Percentiles rank a stretch among this genome's conserved stretches.
Evolutionary conservation across 2,329 filamentous ascomycete species (phyloP).

Genomic region (Aureobasidium sp.): DNA sequence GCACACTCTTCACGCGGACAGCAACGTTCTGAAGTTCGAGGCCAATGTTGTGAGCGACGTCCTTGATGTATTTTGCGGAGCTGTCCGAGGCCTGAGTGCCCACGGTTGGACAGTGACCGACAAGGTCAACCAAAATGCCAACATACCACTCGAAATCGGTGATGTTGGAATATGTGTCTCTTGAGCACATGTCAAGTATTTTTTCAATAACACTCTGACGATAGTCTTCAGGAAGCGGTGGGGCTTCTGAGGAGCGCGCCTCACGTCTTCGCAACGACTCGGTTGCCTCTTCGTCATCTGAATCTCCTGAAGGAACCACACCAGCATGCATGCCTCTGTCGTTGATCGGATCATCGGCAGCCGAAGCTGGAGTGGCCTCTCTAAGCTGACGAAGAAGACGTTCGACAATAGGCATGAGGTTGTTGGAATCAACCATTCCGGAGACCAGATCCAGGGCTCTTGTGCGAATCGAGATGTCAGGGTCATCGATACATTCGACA

Average conservation of each 20-base stretch:
- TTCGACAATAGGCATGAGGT: slow-evolving; percentile 73
- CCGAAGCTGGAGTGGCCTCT: slow-evolving; percentile 53
- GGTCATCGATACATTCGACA: slow-evolving; percentile 88
- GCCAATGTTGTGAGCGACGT: slow-evolving; percentile 64
- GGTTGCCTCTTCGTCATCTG: slow-evolving; percentile 50
- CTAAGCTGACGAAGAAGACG: slow-evolving; percentile 77
- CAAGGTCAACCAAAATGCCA: slow-evolving; percentile 75
- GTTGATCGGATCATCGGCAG: slow-evolving; percentile 36
- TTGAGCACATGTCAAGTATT: slow-evolving; percentile 82
- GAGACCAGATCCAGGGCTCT: slow-evolving; percentile 86
- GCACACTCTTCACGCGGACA: slow-evolving; percentile 80
- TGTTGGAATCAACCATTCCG: slow-evolving; percentile 87
- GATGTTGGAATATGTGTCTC: slow-evolving; percentile 78
- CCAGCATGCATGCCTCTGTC: slow-evolving; percentile 37
- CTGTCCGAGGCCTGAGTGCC: slow-evolving; percentile 16
- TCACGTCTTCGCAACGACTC: slow-evolving; percentile 46
- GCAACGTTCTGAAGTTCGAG: slow-evolving; percentile 82
- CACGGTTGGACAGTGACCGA: slow-evolving; percentile 56
- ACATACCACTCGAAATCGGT: slow-evolving; percentile 97
- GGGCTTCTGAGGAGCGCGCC: slow-evolving; percentile 40
- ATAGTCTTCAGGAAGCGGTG: slow-evolving; percentile 77
- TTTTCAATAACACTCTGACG: slow-evolving; percentile 71
- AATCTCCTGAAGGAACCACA: slow-evolving; percentile 44
- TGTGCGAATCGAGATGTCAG: slow-evolving; percentile 90
- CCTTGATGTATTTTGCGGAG: slow-evolving; percentile 5